Percentiles rank a stretch among this genome's conserved stretches.
Evolutionary conservation across 2,329 filamentous ascomycete species (phyloP).

Genomic region (Bipolaris victoriae): DNA sequence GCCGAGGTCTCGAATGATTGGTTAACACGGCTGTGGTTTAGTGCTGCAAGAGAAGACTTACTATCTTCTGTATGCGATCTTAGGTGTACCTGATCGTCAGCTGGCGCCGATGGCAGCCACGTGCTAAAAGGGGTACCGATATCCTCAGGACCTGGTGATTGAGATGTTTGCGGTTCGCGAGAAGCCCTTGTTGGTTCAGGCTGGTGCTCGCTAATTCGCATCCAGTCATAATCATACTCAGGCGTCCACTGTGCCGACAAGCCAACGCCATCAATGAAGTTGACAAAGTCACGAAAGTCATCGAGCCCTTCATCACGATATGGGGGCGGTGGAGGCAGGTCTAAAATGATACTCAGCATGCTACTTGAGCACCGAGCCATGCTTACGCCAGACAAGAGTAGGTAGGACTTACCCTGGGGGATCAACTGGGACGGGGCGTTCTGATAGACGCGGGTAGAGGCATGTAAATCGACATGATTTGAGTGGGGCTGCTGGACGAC

Average conservation of each 20-base stretch:
- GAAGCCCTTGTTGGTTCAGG: constrained; percentile 28
- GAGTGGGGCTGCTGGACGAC: constrained; percentile 12
- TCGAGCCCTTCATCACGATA: constrained; percentile 37
- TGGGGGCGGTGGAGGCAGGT: constrained; percentile 10
- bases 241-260: constrained; percentile 41
- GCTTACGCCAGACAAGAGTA: background rate
- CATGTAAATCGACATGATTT: constrained; percentile 20
- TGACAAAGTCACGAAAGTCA: constrained; percentile 42
- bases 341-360: constrained; percentile 7
- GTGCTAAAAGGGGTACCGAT: constrained; percentile 41
- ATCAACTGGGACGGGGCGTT: constrained; percentile 23
- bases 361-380: background rate
- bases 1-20: constrained; percentile 18
- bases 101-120: constrained; percentile 39
- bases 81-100: constrained; percentile 35
- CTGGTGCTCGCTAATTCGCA: constrained; percentile 27
- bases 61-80: constrained; percentile 27
- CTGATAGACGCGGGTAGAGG: constrained; percentile 17
- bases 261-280: constrained; percentile 43
- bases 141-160: constrained; percentile 33
- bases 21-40: background rate
- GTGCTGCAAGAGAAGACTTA: constrained; percentile 2
- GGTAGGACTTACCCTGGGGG: constrained; percentile 17
- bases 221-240: constrained; percentile 40
- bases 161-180: constrained; percentile 21